Percentiles rank a stretch among this genome's conserved stretches.
phyloP scores from a whole-genome alignment of 371 early-diverging fungal genomes.

The Aphelidium insulamus region DNA sequence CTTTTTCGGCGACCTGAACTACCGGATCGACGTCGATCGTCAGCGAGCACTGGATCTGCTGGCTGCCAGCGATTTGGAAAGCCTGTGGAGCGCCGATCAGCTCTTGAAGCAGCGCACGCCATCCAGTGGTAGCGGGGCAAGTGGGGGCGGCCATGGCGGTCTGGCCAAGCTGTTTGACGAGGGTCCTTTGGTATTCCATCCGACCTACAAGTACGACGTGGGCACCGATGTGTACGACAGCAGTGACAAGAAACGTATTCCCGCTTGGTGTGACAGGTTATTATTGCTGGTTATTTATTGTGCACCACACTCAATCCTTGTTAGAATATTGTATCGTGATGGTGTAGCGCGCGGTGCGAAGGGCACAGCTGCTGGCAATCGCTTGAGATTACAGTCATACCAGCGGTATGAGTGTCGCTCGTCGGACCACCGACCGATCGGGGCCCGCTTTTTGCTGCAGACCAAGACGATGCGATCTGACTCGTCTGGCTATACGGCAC shows the following conservation, averaged over 20 bases:
- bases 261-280: constrained; percentile 78
- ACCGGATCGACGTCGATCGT: constrained; percentile 44
- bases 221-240: constrained; percentile 44
- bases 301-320: background rate
- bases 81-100: constrained; percentile 34
- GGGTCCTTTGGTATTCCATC: constrained; percentile 36
- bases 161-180: constrained; percentile 33
- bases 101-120: constrained; percentile 20
- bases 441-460: constrained; percentile 25
- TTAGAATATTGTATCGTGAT: too few species aligned
- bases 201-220: constrained; percentile 67
- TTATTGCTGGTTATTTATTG: too few species aligned
- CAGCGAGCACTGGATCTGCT: constrained; percentile 25
- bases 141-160: background rate
- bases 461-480: constrained; percentile 35
- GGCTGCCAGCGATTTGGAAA: constrained; percentile 9
- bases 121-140: background rate
- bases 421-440: constrained; percentile 65
- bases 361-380: constrained; percentile 10
- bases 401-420: constrained; percentile 31
- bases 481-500: constrained; percentile 14
- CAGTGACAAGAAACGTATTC: constrained; percentile 51
- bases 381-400: constrained; percentile 6
- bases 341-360: constrained; percentile 15
- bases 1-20: constrained; percentile 62